phyloP scores from a whole-genome alignment of 176 grass and related monocot species.

The Musa schizocarpa region DNA sequence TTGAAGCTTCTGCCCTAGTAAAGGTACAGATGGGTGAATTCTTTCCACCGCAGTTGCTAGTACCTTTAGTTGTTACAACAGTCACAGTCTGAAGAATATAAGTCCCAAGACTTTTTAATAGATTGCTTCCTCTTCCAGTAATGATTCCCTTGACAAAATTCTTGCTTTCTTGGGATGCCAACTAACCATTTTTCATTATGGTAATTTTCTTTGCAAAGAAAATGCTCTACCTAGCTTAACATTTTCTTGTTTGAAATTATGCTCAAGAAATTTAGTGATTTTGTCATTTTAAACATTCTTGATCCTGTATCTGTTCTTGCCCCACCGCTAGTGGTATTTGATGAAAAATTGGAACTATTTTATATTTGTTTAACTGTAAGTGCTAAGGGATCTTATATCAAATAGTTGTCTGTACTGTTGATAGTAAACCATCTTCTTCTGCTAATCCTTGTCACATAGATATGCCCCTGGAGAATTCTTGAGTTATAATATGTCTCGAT shows the following conservation, averaged over 20 bases:
- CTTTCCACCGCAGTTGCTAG: neutral
- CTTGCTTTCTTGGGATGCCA: too few relatives aligned
- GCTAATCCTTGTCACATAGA: neutral
- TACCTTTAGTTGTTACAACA: too few relatives aligned
- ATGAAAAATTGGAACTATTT: neutral
- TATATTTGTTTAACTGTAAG: neutral
- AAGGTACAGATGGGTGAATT: slow-evolving; percentile 29
- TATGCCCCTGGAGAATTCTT: too few relatives aligned
- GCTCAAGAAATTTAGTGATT: neutral
- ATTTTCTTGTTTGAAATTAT: neutral
- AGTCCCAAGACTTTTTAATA: neutral
- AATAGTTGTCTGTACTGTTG: neutral
- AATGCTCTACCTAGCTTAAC: neutral
- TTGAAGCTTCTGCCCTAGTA: slow-evolving; percentile 39
- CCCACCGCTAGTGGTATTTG: neutral
- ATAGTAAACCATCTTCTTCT: neutral
- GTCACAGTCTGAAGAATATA: neutral
- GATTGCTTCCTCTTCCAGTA: neutral
- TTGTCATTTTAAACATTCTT: neutral
- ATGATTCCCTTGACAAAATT: neutral
- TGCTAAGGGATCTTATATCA: neutral
- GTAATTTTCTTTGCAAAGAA: neutral
- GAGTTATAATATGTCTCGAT: too few relatives aligned
- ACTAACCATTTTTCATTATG: neutral
- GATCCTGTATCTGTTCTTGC: neutral